Evolutionary conservation across 345 rosid genomes (phyloP).

Genomic region (Reutealis trisperma): DNA sequence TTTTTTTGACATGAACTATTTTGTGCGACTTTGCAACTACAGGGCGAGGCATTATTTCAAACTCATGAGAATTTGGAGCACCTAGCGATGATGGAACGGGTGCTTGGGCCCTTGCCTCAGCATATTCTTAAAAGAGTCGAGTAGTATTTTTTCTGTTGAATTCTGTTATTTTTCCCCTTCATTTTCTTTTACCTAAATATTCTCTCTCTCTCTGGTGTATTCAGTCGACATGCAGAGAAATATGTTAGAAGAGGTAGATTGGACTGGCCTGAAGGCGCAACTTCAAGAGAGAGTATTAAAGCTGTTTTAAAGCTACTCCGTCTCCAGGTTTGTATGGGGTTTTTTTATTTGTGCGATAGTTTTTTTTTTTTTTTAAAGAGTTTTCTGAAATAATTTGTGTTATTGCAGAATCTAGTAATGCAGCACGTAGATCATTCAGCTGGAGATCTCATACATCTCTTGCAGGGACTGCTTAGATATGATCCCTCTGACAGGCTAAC

Average conservation of each 20-base stretch:
- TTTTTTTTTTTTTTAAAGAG: too few species aligned
- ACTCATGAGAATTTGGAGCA: slow-evolving; percentile 92
- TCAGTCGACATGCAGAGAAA: slow-evolving; percentile 76
- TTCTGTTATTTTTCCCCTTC: too few species aligned
- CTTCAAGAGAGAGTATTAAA: slow-evolving; percentile 77
- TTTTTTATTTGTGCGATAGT: too few species aligned
- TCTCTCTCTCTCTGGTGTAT: neutral
- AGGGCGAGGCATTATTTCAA: slow-evolving; percentile 96
- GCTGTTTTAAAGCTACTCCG: slow-evolving; percentile 74
- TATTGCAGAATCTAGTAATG: slow-evolving; percentile 30
- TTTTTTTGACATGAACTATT: neutral
- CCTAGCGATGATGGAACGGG: slow-evolving; percentile 94
- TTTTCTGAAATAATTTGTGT: too few species aligned
- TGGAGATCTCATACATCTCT: slow-evolving; percentile 34
- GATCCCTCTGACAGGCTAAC: slow-evolving; percentile 35
- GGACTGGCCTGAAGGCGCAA: slow-evolving; percentile 90
- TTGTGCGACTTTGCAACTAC: neutral
- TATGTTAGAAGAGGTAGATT: slow-evolving; percentile 77
- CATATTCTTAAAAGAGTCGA: slow-evolving; percentile 74
- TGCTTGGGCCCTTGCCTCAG: slow-evolving; percentile 70
- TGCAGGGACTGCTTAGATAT: slow-evolving; percentile 33
- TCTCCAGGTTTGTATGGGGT: slow-evolving; percentile 68
- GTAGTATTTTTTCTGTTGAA: slow-evolving; percentile 32
- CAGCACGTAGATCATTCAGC: slow-evolving; percentile 41
- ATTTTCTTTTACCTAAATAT: neutral